Percentiles rank a stretch among this genome's conserved stretches.
phyloP scores from a whole-genome alignment of 1,284 basidiomycete genomes.

The Blastosporella zonata region DNA sequence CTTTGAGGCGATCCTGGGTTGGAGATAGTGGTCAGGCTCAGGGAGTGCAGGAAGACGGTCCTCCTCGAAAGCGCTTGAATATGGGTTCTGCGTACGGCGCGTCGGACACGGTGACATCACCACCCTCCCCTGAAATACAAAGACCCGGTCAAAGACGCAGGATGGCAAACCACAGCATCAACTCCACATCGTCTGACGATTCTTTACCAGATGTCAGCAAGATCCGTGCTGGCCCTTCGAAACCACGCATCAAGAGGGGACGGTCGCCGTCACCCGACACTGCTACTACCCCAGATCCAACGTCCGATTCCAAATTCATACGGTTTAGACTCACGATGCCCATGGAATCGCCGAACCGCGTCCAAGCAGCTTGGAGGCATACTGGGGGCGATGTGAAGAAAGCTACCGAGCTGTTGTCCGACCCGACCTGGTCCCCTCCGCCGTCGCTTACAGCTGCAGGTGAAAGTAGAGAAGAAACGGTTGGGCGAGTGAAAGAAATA shows the following conservation, averaged over 20 bases:
- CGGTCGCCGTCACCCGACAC: constrained; percentile 34
- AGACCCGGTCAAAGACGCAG: constrained; percentile 49
- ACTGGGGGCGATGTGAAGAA: constrained; percentile 54
- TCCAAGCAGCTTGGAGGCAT: constrained; percentile 64
- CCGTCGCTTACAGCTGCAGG: constrained; percentile 23
- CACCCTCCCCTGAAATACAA: constrained; percentile 56
- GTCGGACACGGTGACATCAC: constrained; percentile 39
- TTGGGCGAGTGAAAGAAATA: constrained; percentile 64
- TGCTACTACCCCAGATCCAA: constrained; percentile 26
- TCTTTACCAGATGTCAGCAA: constrained; percentile 47
- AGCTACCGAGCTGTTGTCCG: constrained; percentile 55
- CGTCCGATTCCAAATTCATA: constrained; percentile 45
- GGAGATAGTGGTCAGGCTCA: constrained; percentile 34
- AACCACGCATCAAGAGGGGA: constrained; percentile 53
- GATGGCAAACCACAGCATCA: constrained; percentile 29
- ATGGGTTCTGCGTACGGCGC: constrained; percentile 43
- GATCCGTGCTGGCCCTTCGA: constrained; percentile 41
- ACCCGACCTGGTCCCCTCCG: constrained; percentile 51
- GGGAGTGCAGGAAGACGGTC: constrained; percentile 48
- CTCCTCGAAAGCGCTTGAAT: constrained; percentile 67
- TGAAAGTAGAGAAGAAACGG: constrained; percentile 32
- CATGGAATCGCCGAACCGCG: constrained; percentile 37
- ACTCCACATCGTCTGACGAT: constrained; percentile 62
- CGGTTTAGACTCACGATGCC: constrained; percentile 63
- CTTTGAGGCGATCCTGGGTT: constrained; percentile 41